A percentile compares a stretch with the other conserved stretches of the same genome.
phyloP scores from a whole-genome alignment of 495 filamentous ascomycete species.

The Talaromyces stipitatus region DNA sequence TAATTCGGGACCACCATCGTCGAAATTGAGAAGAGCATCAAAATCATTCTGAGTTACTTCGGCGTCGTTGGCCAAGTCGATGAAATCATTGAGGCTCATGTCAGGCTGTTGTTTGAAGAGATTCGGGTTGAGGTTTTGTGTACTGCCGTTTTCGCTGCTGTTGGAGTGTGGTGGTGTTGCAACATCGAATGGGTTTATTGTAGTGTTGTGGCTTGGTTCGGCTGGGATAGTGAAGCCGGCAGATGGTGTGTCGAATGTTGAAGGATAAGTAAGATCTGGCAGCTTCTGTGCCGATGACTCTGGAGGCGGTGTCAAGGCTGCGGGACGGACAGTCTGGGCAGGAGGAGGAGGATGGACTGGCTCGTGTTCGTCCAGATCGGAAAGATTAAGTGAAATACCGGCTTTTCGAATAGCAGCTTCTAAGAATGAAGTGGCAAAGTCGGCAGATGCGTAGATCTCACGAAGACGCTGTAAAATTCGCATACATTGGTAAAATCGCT shows the following conservation, averaged over 20 bases:
- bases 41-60: constrained; percentile 45
- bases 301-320: constrained; percentile 34
- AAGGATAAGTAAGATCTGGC: constrained; percentile 31
- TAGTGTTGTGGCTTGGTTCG: constrained; percentile 10
- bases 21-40: constrained; percentile 42
- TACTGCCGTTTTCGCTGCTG: constrained; percentile 38
- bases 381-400: constrained; percentile 43
- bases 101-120: constrained; percentile 14
- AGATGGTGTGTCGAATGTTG: neutral
- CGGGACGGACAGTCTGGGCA: constrained; percentile 10
- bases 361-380: neutral
- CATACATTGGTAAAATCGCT: constrained; percentile 82
- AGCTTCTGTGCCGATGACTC: constrained; percentile 39
- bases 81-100: constrained; percentile 36
- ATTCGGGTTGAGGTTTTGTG: constrained; percentile 33
- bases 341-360: constrained; percentile 26
- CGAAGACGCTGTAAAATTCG: constrained; percentile 70
- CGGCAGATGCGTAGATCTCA: constrained; percentile 79
- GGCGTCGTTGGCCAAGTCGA: constrained; percentile 40
- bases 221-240: constrained; percentile 14
- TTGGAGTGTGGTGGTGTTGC: constrained; percentile 38
- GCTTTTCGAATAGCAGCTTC: constrained; percentile 79
- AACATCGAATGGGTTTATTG: constrained; percentile 20
- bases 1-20: constrained; percentile 33
- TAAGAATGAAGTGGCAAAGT: constrained; percentile 78